Base-by-base conservation (phyloP, 257 asterid genomes). In the Agastache rugosa region DNA sequence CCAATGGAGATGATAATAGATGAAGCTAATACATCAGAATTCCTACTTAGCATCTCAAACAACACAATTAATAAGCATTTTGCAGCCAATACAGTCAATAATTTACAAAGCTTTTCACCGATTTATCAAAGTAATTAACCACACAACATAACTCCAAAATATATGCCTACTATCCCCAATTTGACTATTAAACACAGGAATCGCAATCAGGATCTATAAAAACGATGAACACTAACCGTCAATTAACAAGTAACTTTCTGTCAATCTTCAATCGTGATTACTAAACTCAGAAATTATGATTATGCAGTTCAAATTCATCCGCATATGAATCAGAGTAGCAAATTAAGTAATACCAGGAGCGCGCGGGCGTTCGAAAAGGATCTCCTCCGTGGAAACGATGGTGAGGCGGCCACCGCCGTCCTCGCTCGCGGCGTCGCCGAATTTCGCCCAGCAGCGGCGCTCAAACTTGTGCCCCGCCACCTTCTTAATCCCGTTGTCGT, bases 311-410 rank as follows among this genome's bases (percentile, higher is more conserved):
- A 31, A 41, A 25, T 44, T 55, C 42, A 59, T 60, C 69, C 69
- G 27, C 20, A 69, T 2, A 7, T 5, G 11, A 65, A 44, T 8
- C 17, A 65, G 5, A 34, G 4, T 0, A 45, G 14, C 20, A 56
- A 1, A 6, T 9, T 25, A 25, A 25, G 29, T 25, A 25, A 35
- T 77, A 92, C 96, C 97, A 1, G 90, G 90, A 44, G 93, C 96
- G 11, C 91, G 85, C 27, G 93, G 98, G 15, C 97, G 87, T 76
- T 93, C 96, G 23, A 93, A 91, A 66, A 87, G 65, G 73, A 93
- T 89, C 81, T 93, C 98, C 53, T 93, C 98, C 0, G 98, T 93
- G 55, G 98, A 91, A 14, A 93, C 93, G 93, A 89, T 91, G 42
- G 98, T 93, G 19, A 91, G 90, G 19, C 91, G 90, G 71, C 78